phyloP scores from a whole-genome alignment of 495 filamentous ascomycete genomes.

The Platismatia glauca region DNA sequence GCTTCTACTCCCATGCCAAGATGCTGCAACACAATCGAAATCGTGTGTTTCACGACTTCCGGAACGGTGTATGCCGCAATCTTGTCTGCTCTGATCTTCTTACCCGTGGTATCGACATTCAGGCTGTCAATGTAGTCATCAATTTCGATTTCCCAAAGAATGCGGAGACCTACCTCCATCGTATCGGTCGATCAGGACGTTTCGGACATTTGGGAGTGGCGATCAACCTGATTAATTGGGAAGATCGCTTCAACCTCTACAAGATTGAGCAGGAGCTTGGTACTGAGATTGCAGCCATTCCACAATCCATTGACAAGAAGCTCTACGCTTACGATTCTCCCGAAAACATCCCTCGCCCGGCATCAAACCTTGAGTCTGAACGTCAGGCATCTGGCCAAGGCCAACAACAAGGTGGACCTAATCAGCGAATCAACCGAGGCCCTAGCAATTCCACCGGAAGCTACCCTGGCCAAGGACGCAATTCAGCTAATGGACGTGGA shows the following conservation, averaged over 20 bases:
- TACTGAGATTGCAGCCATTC: constrained; percentile 95
- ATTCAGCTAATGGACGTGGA: constrained; percentile 12
- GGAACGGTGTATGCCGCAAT: constrained; percentile 94
- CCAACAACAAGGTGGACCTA: constrained; percentile 12
- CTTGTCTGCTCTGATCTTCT: constrained; percentile 96
- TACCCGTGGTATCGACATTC: constrained; percentile 98
- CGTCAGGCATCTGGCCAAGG: constrained; percentile 23
- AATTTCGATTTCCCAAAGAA: constrained; percentile 99
- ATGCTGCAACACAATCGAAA: constrained; percentile 98
- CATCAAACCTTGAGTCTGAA: constrained; percentile 26
- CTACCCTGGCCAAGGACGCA: constrained; percentile 7
- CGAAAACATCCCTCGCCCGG: constrained; percentile 81
- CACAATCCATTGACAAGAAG: constrained; percentile 88
- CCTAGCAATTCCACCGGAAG: constrained; percentile 14
- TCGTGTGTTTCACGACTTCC: constrained; percentile 98
- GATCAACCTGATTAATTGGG: constrained; percentile 99
- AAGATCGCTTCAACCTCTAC: constrained; percentile 97
- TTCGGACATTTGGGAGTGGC: constrained; percentile 96
- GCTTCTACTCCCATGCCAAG: constrained; percentile 97
- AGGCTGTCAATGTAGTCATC: constrained; percentile 99
- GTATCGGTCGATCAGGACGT: constrained; percentile 93
- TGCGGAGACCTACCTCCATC: constrained; percentile 97
- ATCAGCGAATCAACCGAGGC: constrained; percentile 12
- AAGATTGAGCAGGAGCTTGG: constrained; percentile 96
- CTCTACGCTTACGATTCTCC: constrained; percentile 97